Evolutionary conservation across 2,329 filamentous ascomycete species (phyloP).

Genomic region (Fusarium poae): DNA sequence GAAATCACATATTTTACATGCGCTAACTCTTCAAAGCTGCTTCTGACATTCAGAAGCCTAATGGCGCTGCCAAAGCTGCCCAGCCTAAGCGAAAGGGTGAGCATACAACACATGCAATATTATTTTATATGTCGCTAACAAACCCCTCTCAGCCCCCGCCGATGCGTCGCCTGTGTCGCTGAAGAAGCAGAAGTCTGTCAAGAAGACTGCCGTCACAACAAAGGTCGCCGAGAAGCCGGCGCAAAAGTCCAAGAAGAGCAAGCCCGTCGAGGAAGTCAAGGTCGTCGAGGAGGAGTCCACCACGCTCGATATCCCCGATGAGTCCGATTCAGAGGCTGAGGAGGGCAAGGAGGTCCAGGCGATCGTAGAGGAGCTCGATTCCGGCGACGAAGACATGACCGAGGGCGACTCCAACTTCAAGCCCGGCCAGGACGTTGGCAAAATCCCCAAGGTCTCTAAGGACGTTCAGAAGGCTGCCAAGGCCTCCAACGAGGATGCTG

Average conservation of each 20-base stretch:
- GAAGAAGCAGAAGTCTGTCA: slow-evolving; percentile 62
- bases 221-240: slow-evolving; percentile 53
- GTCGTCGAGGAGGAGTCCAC: slow-evolving; percentile 49
- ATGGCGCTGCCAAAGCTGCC: slow-evolving; percentile 50
- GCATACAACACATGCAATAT: slow-evolving; percentile 15
- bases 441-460: slow-evolving; percentile 63
- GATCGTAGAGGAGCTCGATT: slow-evolving; percentile 61
- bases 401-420: slow-evolving; percentile 57
- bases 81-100: slow-evolving; percentile 57
- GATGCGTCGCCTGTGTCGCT: slow-evolving; percentile 59
- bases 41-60: slow-evolving; percentile 51
- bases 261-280: slow-evolving; percentile 48
- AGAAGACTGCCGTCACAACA: slow-evolving; percentile 47
- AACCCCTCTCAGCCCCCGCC: slow-evolving; percentile 54
- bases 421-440: slow-evolving; percentile 64
- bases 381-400: slow-evolving; percentile 59
- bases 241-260: slow-evolving; percentile 51
- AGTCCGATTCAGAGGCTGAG: slow-evolving; percentile 56
- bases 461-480: slow-evolving; percentile 60
- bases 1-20: not conserved
- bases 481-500: slow-evolving; percentile 68
- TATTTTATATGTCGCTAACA: slow-evolving; percentile 44
- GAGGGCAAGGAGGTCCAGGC: slow-evolving; percentile 58
- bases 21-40: slow-evolving; percentile 46
- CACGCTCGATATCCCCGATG: slow-evolving; percentile 51